Percentiles rank a stretch among this genome's conserved stretches.
Conservation (phyloP, 2,329 filamentous ascomycete species). For the Penicillium sp. region DNA sequence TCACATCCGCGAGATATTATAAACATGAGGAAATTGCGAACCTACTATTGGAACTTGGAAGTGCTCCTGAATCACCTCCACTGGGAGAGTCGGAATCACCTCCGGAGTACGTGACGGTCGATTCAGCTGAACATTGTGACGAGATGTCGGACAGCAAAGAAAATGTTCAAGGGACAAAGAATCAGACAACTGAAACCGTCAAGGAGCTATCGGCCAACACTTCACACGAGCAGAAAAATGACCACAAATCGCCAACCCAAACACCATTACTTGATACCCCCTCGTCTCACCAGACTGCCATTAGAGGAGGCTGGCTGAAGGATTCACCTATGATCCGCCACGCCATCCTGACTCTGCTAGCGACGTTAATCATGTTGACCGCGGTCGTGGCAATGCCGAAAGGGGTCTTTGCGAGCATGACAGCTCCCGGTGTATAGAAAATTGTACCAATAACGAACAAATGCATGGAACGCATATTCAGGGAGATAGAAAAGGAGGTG, state of each 20-base stretch:
- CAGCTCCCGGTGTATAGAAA: neutral
- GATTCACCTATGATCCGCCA: neutral
- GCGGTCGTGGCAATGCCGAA: neutral
- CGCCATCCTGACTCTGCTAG: neutral
- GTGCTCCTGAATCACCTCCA: neutral
- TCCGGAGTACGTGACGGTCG: neutral
- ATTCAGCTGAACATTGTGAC: neutral
- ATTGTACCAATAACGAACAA: neutral
- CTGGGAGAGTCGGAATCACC: neutral
- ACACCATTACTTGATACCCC: neutral
- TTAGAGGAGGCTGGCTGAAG: neutral
- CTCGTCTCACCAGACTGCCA: neutral
- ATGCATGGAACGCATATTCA: neutral
- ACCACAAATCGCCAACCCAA: neutral
- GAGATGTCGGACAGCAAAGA: neutral
- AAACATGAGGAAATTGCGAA: neutral
- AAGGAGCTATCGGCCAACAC: neutral
- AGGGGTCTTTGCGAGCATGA: neutral
- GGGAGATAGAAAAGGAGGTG: no score
- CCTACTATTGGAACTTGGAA: constrained; percentile 1
- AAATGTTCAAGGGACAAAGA: neutral
- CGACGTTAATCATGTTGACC: neutral
- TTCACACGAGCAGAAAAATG: neutral
- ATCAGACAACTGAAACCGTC: neutral
- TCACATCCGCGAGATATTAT: neutral